phyloP scores from a whole-genome alignment of 371 early-diverging fungal genomes.

The Haplosporangium sp. region DNA sequence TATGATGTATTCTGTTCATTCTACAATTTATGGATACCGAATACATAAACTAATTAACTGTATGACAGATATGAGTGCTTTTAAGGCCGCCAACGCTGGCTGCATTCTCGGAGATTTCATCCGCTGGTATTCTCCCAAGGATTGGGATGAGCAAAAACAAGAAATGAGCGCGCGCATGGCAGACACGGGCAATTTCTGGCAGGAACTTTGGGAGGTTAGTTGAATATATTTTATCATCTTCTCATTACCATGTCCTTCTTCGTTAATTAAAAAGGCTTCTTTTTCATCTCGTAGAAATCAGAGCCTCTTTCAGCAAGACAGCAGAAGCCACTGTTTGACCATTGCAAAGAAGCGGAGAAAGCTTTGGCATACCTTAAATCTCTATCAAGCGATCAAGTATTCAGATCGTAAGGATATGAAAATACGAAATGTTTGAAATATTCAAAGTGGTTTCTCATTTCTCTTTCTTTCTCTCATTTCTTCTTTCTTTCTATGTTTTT shows the following conservation, averaged over 20 bases:
- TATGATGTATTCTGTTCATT: neutral
- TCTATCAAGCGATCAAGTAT: slow-evolving; percentile 70
- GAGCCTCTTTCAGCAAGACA: slow-evolving; percentile 71
- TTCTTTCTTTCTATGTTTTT: neutral
- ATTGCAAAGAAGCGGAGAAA: slow-evolving; percentile 64
- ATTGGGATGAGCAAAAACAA: slow-evolving; percentile 71
- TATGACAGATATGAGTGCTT: slow-evolving; percentile 64
- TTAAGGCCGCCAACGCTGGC: slow-evolving; percentile 69
- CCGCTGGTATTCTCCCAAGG: slow-evolving; percentile 94
- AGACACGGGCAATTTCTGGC: slow-evolving; percentile 87
- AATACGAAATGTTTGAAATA: no score
- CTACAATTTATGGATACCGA: neutral
- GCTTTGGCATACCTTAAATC: slow-evolving; percentile 80
- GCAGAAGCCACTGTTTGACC: slow-evolving; percentile 87
- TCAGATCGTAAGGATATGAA: slow-evolving; percentile 62
- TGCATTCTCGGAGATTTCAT: slow-evolving; percentile 88
- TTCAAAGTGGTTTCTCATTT: neutral
- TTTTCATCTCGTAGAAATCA: slow-evolving; percentile 57
- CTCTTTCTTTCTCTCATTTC: neutral
- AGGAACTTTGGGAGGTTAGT: slow-evolving; percentile 82
- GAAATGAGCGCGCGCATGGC: slow-evolving; percentile 84
- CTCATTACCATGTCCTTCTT: neutral
- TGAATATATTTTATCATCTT: neutral
- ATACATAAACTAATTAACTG: no score
- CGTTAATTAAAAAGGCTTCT: neutral